Base-by-base conservation (phyloP, 2,329 filamentous ascomycete species). In the Nemania sp. region DNA sequence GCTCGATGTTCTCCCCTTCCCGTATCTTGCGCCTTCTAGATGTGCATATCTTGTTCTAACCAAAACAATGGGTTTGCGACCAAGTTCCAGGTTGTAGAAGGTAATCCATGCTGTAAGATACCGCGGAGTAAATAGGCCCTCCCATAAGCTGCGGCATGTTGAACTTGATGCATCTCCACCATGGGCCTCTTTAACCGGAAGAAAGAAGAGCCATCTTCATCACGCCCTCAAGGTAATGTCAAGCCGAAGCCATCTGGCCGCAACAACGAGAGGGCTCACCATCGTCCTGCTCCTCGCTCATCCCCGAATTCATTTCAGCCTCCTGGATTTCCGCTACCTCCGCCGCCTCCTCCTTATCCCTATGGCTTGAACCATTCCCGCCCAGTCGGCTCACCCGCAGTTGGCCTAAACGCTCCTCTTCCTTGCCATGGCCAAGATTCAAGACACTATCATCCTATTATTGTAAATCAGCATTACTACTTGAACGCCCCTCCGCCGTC, bases 381-480 rank as follows among this genome's bases (percentile, higher is more conserved):
- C 48, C 69, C 54, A 59, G 63, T 37, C 64, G 70, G 69, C 62
- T 49, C 64, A n/a, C 42, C 64, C 35, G 20, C 25, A 29, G 43
- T 29, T 20, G 43, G 43, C 5, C 15, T 20, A 29, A 45, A 46
- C 10, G 51, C 62, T 32, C 69, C 71, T 3, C 10, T 34, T 13
- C 54, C 49, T 15, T 59, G 63, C 48, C 68, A 67, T 20, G 72
- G 73, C 45, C 71, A 72, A 32, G 64, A 67, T 32, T 67, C 69
- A 39, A 65, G 60, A 29, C 67, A 63, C 54, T 73, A 71, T 21
- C 74, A 73, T 25, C 78, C 80, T 7, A 78, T 83, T 54, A 75
- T 83, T 29, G 79, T 83, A 50, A 82, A 83, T 62, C 80, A 83
- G 60, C 76, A 83, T 64, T 83, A 83, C 67, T 82, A 84, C 64